Base-by-base conservation (phyloP, 192 early-diverging fungal species). In the Podila epicladia region DNA sequence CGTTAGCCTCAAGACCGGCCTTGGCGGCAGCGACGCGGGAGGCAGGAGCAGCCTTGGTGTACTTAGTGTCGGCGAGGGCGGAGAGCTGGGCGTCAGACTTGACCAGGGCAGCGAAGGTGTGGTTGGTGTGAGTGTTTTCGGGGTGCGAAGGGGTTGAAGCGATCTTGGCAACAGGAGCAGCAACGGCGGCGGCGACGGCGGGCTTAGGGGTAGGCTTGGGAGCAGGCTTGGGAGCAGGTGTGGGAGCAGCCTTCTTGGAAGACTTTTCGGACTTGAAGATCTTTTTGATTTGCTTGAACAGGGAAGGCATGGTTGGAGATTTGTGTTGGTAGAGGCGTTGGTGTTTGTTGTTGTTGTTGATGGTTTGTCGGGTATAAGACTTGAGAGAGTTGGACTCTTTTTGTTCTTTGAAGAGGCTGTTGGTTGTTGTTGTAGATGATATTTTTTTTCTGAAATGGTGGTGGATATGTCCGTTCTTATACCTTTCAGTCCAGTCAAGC, bases 1-100 rank as follows among this genome's bases (percentile, higher is more conserved):
- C 75, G 22, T 75, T 71, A 15, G 72, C 73, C 70, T 85, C 80
- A 17, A 85, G 69, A 49, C 57, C 74, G 12, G 72, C 83, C 60
- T 74, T 82, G 67, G 80, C 59, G 4, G 51, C 51, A n/a, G 48
- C 63, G 12, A 79, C 67, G 11, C 67, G 69, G 13, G 73, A 70
- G 22, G 69, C 67, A n/a, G 66, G 53, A 3, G 58, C 77, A 9
- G 35, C 12, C 61, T 79, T 79, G 57, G 72, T 37, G 61, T 79
- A 74, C 26, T 74, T 67, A 49, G 70, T 50, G 33, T 67, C 58
- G 45, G 74, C 75, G 11, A 79, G 62, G 61, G 77, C 22, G 45
- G 77, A 71, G 49, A 80, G 66, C 37, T 80, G 77, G 32, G 77
- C 61, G 45, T 80, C 77, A 6, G 77, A 45, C 62, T 80, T 80